Evolutionary conservation across 345 rosid species (phyloP).

Genomic region (Rhizophora mangle): DNA sequence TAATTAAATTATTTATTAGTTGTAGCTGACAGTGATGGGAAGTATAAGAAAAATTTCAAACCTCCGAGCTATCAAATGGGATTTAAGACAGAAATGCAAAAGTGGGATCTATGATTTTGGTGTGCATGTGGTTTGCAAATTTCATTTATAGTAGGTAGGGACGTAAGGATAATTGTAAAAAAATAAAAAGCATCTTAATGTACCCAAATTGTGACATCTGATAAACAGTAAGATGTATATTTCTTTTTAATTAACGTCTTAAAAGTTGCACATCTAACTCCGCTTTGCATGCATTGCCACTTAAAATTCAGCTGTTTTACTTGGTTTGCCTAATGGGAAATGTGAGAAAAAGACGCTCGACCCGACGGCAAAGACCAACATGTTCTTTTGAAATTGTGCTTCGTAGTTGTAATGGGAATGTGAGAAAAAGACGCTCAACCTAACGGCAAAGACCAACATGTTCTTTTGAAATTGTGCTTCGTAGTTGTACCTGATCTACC

Average conservation of each 20-base stretch:
- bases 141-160: conserved; percentile 7
- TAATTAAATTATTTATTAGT: conserved; percentile 1
- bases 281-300: neutral
- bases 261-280: neutral
- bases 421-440: neutral
- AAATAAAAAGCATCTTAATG: neutral
- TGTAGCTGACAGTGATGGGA: neutral
- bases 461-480: neutral
- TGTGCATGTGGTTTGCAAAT: conserved; percentile 12
- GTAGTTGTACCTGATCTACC: neutral
- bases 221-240: too few relatives aligned
- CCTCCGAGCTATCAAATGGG: neutral
- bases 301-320: neutral
- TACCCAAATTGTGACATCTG: too few relatives aligned
- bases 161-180: conserved; percentile 18
- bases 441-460: neutral
- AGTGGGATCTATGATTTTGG: conserved; percentile 6
- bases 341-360: neutral
- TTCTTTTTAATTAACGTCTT: conserved; percentile 2
- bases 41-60: neutral
- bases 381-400: neutral
- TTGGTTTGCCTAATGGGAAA: neutral
- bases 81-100: neutral
- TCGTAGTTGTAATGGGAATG: neutral
- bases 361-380: neutral